Conservation (phyloP, 2,329 filamentous ascomycete genomes). For the Cladosporium sp. region DNA sequence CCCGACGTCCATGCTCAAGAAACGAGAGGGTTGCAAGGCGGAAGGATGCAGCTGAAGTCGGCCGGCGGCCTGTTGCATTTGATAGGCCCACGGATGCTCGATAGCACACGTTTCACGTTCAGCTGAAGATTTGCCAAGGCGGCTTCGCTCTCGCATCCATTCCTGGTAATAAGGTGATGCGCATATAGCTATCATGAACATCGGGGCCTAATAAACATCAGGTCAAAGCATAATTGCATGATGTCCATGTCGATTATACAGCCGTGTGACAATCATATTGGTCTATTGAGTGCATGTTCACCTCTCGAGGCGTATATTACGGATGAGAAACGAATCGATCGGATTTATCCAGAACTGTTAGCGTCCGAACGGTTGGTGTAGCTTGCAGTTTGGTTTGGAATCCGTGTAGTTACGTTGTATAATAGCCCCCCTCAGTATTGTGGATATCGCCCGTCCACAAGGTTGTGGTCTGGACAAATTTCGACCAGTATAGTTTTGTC, state of each 20-base stretch:
- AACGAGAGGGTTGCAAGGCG: too few species aligned
- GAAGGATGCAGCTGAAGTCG: slow-evolving; percentile 6
- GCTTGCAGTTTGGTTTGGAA: not conserved
- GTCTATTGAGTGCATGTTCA: not conserved
- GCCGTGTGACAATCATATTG: too few species aligned
- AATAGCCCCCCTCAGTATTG: too few species aligned
- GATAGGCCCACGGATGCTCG: not conserved
- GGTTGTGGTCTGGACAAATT: not conserved
- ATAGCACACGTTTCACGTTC: not conserved
- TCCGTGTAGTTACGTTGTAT: too few species aligned
- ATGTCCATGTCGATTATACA: not conserved
- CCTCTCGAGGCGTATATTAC: not conserved
- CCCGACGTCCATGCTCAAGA: not conserved
- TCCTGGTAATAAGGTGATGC: not conserved
- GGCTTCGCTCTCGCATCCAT: not conserved
- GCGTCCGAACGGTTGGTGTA: not conserved
- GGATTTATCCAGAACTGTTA: not conserved
- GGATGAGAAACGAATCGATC: not conserved
- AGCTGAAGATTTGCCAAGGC: not conserved
- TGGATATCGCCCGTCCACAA: not conserved
- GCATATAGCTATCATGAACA: not conserved
- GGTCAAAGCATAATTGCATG: not conserved
- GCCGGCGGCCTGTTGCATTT: not conserved
- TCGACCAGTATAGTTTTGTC: not conserved
- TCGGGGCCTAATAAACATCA: not conserved